Evolutionary conservation across 2,329 filamentous ascomycete genomes (phyloP).

Genomic region (Aspergillus sp.): DNA sequence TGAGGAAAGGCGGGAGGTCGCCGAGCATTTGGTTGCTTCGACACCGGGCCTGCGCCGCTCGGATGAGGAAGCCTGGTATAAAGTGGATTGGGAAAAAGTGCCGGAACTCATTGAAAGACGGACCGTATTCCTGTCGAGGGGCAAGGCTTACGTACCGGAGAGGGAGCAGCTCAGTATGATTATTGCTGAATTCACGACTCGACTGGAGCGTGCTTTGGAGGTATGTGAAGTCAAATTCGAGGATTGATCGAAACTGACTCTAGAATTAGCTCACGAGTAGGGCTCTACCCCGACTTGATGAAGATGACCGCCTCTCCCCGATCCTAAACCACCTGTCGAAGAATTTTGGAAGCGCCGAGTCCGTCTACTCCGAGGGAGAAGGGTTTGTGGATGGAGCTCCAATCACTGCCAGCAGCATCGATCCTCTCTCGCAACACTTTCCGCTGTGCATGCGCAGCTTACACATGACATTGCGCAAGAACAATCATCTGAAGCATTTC

Average conservation of each 20-base stretch:
- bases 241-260: slow-evolving; percentile 26
- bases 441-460: slow-evolving; percentile 93
- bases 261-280: slow-evolving; percentile 75
- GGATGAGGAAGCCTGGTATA: slow-evolving; percentile 91
- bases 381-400: slow-evolving; percentile 70
- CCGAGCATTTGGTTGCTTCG: slow-evolving; percentile 64
- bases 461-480: slow-evolving; percentile 81
- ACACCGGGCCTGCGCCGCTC: slow-evolving; percentile 53
- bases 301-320: slow-evolving; percentile 86
- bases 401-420: slow-evolving; percentile 78
- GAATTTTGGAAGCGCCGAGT: slow-evolving; percentile 91
- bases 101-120: slow-evolving; percentile 85
- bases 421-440: slow-evolving; percentile 79
- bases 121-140: slow-evolving; percentile 74
- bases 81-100: slow-evolving; percentile 93
- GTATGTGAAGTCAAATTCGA: slow-evolving; percentile 51
- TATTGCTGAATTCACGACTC: slow-evolving; percentile 78
- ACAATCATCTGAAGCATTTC: slow-evolving; percentile 90
- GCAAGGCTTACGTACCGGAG: slow-evolving; percentile 89
- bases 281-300: slow-evolving; percentile 87
- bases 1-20: slow-evolving; percentile 74
- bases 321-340: slow-evolving; percentile 85
- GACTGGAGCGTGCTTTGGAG: slow-evolving; percentile 81
- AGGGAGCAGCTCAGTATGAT: slow-evolving; percentile 89
- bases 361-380: slow-evolving; percentile 72